A percentile compares a stretch with the other conserved stretches of the same genome.
Evolutionary conservation across 345 rosid species (phyloP).

Genomic region (Rhizophora apiculata): DNA sequence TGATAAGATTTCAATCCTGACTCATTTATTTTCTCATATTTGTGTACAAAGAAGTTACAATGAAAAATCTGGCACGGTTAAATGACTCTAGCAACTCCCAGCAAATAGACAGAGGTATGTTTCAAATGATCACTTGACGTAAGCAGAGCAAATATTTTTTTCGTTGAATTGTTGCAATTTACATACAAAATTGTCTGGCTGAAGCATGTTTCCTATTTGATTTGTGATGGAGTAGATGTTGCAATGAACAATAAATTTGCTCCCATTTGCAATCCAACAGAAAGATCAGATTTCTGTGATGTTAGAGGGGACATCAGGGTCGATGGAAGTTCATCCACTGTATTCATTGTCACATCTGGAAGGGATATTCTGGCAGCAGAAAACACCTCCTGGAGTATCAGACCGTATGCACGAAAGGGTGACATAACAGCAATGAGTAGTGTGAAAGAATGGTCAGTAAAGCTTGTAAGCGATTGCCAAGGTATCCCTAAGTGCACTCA

Average conservation of each 20-base stretch:
- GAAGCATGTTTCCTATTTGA: not conserved
- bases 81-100: constrained; percentile 28
- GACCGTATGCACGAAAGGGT: constrained; percentile 70
- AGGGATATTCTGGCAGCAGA: constrained; percentile 7
- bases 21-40: not conserved
- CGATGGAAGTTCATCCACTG: constrained; percentile 44
- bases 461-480: constrained; percentile 20
- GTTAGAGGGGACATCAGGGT: constrained; percentile 55
- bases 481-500: constrained; percentile 30
- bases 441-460: constrained; percentile 60
- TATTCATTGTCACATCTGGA: constrained; percentile 31
- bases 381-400: constrained; percentile 45
- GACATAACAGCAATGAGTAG: constrained; percentile 45
- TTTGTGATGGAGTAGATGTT: constrained; percentile 20
- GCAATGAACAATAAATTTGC: constrained; percentile 23
- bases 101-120: constrained; percentile 4
- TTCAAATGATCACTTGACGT: not conserved
- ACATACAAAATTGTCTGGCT: constrained; percentile 20
- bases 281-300: constrained; percentile 65
- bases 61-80: not conserved
- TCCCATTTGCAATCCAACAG: constrained; percentile 36
- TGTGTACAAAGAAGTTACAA: not conserved
- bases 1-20: not conserved
- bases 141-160: too few relatives aligned
- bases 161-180: too few relatives aligned